Percentiles rank a stretch among this genome's conserved stretches.
Evolutionary conservation across 2,329 filamentous ascomycete species (phyloP).

Genomic region (Lachnum nothofagi): DNA sequence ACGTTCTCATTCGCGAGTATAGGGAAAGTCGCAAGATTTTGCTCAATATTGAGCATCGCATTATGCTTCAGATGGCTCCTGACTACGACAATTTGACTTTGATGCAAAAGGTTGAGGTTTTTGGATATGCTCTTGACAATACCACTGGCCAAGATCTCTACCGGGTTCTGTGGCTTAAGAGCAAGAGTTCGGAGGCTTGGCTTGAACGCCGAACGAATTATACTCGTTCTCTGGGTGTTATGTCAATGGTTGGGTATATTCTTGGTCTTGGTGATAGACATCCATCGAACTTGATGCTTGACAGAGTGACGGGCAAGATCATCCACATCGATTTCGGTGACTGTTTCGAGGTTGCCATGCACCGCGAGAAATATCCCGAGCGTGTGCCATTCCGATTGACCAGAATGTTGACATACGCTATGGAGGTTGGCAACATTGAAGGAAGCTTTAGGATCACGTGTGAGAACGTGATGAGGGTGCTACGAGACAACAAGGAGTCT

Average conservation of each 20-base stretch:
- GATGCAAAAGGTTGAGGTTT: conserved; percentile 99
- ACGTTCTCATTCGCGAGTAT: conserved; percentile 95
- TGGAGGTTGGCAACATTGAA: conserved; percentile 99
- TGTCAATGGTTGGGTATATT: conserved; percentile 99
- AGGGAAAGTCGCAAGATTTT: conserved; percentile 95
- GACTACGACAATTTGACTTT: conserved; percentile 98
- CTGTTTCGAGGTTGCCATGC: conserved; percentile 99
- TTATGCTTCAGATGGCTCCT: conserved; percentile 99
- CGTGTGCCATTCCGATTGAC: conserved; percentile 96
- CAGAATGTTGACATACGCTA: conserved; percentile 97
- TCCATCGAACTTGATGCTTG: conserved; percentile 95
- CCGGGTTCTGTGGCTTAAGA: conserved; percentile 96
- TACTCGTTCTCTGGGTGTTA: conserved; percentile 91
- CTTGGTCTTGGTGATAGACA: conserved; percentile 93
- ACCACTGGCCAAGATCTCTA: conserved; percentile 98
- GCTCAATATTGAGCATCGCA: conserved; percentile 97
- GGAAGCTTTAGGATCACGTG: conserved; percentile 97
- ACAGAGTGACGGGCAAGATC: conserved; percentile 91
- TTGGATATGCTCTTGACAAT: conserved; percentile 97
- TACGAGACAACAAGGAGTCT: conserved; percentile 95
- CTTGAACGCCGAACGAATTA: conserved; percentile 98
- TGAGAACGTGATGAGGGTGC: conserved; percentile 95
- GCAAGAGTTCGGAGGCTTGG: conserved; percentile 96
- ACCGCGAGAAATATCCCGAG: conserved; percentile 98
- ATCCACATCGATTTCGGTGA: conserved; percentile 99